Base-by-base conservation (phyloP, 2,329 filamentous ascomycete species). In the Fusarium drepaniforme region DNA sequence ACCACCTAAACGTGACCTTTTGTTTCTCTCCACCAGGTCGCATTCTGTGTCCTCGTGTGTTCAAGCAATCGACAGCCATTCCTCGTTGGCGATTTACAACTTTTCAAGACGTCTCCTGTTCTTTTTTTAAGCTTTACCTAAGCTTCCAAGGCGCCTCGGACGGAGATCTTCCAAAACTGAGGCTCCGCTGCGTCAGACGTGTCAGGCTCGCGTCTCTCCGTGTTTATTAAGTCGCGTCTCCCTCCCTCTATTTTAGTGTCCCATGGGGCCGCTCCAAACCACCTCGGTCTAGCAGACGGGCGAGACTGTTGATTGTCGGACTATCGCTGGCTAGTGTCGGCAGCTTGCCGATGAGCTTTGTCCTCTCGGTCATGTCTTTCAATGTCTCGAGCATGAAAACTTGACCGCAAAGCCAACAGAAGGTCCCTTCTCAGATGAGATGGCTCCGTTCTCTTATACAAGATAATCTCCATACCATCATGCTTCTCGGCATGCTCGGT, bases 11-110 rank as follows among this genome's bases (percentile, higher is more conserved):
- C 44, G n/a, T 21, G 40, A 37, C 42, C 42, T 9, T 18, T 63
- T 56, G 42, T 44, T 44, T 33, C 70, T 73, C 73, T 73, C 73
- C 73, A 75, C 73, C 40, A 15, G 73, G 70, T 60, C 67, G 70
- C 73, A 15, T 73, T 30, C 9, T 60, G 66, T 68, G 15, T 23
- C 37, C 38, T 49, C 57, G 44, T 49, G 56, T 42, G 60, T 67
- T 53, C 23, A 53, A 40, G 33, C 25, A n/a, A 65, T 60, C 62
- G 70, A 68, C 13, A 64, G 63, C 73, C 73, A 75, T 75, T 75
- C 70, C 64, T 74, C 66, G 38, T n/a, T 16, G 21, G 30, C 23
- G 49, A 18, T 57, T 38, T 51, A 5, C 44, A 44, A 51, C 44
- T 38, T 46, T 53, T 23, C 49, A 49, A 73, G 59, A 75, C 73